Evolutionary conservation across 2,329 filamentous ascomycete genomes (phyloP).

Genomic region (Cladosporium cucumerinum): DNA sequence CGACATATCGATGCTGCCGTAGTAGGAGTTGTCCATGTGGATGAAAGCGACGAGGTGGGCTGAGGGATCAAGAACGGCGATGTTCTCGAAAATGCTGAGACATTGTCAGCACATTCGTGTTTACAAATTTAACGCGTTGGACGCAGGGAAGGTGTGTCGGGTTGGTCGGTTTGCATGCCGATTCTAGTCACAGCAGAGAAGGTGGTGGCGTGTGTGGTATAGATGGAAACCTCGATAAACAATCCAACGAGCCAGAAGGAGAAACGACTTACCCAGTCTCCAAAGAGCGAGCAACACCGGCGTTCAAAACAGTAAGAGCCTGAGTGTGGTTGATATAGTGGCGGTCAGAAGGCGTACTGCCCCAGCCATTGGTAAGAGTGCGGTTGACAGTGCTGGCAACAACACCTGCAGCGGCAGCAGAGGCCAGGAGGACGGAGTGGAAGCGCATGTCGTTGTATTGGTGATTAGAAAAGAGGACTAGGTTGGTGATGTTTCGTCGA

Average conservation of each 20-base stretch:
- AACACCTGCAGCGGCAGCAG: not conserved
- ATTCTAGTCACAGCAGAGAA: too few relatives aligned
- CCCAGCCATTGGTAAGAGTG: constrained; percentile 27
- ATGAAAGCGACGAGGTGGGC: constrained; percentile 31
- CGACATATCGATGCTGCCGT: constrained; percentile 29
- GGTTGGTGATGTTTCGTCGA: not conserved
- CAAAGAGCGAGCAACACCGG: constrained; percentile 20
- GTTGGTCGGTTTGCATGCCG: too few relatives aligned
- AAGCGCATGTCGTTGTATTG: constrained; percentile 1
- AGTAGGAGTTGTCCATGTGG: constrained; percentile 32
- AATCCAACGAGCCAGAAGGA: not conserved
- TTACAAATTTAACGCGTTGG: too few relatives aligned
- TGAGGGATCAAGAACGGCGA: constrained; percentile 30
- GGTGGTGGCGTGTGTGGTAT: not conserved
- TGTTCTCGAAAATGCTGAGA: constrained; percentile 24
- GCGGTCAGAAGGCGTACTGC: constrained; percentile 24
- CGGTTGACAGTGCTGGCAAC: constrained; percentile 22
- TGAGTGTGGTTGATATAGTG: constrained; percentile 27
- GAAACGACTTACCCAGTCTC: constrained; percentile 5
- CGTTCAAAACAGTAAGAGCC: constrained; percentile 25
- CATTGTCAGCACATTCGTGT: not conserved
- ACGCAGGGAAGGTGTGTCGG: too few relatives aligned
- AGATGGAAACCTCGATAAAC: not conserved
- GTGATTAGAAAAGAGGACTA: not conserved
- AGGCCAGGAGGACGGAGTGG: not conserved